Conservation (phyloP, 441 rosid genomes). For the Erodium chrysanthum region DNA sequence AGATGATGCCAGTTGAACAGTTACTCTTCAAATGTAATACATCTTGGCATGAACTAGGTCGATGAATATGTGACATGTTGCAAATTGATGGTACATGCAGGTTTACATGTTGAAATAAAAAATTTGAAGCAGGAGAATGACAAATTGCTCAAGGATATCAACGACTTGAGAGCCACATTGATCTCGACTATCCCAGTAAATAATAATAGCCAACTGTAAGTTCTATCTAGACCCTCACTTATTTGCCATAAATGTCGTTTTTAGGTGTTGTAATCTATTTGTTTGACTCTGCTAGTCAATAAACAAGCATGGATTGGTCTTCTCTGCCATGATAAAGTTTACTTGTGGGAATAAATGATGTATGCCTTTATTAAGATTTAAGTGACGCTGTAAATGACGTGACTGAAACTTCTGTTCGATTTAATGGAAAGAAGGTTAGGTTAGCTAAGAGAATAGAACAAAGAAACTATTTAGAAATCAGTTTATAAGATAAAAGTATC, state of each 20-base stretch:
- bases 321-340: neutral
- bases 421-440: neutral
- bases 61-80: constrained; percentile 7
- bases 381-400: neutral
- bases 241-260: neutral
- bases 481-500: neutral
- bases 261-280: neutral
- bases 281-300: neutral
- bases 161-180: constrained; percentile 26
- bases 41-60: neutral
- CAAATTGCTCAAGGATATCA: constrained; percentile 35
- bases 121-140: constrained; percentile 33
- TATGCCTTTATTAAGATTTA: neutral
- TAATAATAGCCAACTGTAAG: constrained; percentile 11
- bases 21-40: neutral
- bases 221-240: neutral
- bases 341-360: neutral
- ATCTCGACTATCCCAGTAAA: constrained; percentile 14
- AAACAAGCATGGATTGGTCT: neutral
- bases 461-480: neutral
- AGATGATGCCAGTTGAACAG: neutral
- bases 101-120: constrained; percentile 31
- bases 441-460: neutral
- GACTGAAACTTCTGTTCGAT: neutral
- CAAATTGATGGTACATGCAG: constrained; percentile 26